Percentiles rank a stretch among this genome's conserved stretches.
phyloP scores from a whole-genome alignment of 192 early-diverging fungal genomes.

The Obelidium mucronatum region DNA sequence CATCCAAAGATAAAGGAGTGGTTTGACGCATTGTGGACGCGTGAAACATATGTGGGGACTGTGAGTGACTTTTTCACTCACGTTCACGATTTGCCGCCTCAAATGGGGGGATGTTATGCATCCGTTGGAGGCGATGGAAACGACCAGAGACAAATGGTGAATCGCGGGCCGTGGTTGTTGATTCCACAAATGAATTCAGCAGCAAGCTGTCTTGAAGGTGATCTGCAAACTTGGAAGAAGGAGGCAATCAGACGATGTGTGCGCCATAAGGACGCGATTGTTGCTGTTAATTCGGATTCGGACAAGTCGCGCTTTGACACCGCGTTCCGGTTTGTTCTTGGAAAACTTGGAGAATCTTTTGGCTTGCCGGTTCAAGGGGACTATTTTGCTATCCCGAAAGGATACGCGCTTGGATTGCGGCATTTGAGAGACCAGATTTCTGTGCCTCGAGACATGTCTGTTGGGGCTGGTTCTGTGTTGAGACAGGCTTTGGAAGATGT shows the following conservation, averaged over 20 bases:
- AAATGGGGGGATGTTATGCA: slow-evolving; percentile 13
- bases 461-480: slow-evolving; percentile 6
- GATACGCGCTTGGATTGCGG: background rate
- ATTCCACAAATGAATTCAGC: background rate
- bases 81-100: slow-evolving; percentile 30
- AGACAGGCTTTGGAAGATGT: slow-evolving; percentile 19
- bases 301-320: slow-evolving; percentile 10
- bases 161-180: background rate
- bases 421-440: slow-evolving; percentile 25
- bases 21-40: slow-evolving; percentile 1
- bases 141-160: background rate
- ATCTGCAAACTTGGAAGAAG: background rate
- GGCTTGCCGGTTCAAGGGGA: background rate
- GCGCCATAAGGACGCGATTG: slow-evolving; percentile 4
- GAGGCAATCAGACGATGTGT: slow-evolving; percentile 18
- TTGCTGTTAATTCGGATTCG: slow-evolving; percentile 1
- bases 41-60: background rate
- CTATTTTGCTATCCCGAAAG: background rate
- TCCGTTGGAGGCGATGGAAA: background rate
- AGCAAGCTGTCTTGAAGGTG: background rate
- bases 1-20: slow-evolving; percentile 6
- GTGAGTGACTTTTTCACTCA: slow-evolving; percentile 29
- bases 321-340: slow-evolving; percentile 15
- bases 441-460: slow-evolving; percentile 26
- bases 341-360: background rate